Base-by-base conservation (phyloP, 2,329 filamentous ascomycete species). In the Hypoxylon sp. region DNA sequence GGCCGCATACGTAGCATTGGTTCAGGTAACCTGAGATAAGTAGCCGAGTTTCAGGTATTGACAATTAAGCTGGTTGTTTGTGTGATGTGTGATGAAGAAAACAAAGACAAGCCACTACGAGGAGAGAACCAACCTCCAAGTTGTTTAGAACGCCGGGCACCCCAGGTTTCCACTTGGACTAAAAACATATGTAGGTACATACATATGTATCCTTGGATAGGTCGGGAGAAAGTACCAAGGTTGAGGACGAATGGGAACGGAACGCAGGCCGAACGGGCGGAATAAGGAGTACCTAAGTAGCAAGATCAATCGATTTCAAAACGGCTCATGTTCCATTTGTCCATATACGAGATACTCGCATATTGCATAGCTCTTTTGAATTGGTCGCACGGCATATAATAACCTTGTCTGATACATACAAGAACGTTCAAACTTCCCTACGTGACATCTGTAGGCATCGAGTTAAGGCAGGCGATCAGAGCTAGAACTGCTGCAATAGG, bases 281-380 rank as follows among this genome's bases (percentile, higher is more conserved):
- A n/a, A n/a, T n/a, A n/a, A n/a, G n/a, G n/a, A n/a, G n/a, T n/a
- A n/a, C n/a, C n/a, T n/a, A n/a, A n/a, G n/a, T n/a, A n/a, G 41
- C 41, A 27, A 40, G 50, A 51, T 57, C 45, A 51, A 47, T 57
- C 46, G 31, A 57, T 50, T 51, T 20, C 36, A 57, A 57, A 57
- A 57, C 50, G 51, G 35, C 45, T 32, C 43, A 51, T 43, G 55
- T 57, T 57, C 45, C 50, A 46, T 47, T 43, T 45, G 16, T n/a
- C n/a, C n/a, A n/a, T n/a, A n/a, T n/a, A n/a, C n/a, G n/a, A n/a
- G n/a, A n/a, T n/a, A n/a, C n/a, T n/a, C n/a, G n/a, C n/a, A n/a
- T n/a, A n/a, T n/a, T n/a, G n/a, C n/a, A n/a, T n/a, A n/a, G 13
- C n/a, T 17, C 15, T 20, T 29, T 35, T 27, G n/a, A n/a, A n/a